Conservation (phyloP, 495 filamentous ascomycete species). For the Penicillium ochrochloron region DNA sequence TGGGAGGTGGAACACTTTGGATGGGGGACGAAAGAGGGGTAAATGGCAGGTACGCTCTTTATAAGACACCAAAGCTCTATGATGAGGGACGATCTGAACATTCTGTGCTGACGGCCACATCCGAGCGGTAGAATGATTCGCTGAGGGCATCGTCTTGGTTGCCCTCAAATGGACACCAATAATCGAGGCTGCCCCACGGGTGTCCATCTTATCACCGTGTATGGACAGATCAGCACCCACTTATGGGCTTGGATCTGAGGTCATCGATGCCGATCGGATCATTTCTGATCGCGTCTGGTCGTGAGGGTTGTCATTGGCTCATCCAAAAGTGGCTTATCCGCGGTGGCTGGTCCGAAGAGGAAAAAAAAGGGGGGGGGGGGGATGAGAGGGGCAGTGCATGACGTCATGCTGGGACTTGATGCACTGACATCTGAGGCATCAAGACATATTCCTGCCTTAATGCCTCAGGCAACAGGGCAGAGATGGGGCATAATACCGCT, state of each 20-base stretch:
- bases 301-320: not conserved
- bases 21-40: not conserved
- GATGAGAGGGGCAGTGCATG: not conserved
- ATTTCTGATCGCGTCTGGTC: not conserved
- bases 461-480: slow-evolving; percentile 11
- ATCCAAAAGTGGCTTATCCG: slow-evolving; percentile 1
- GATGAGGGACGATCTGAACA: slow-evolving; percentile 4
- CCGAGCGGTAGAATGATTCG: not conserved
- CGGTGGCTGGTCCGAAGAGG: not conserved
- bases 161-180: slow-evolving; percentile 16
- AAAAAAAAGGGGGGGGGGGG: not conserved
- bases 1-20: not conserved
- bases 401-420: slow-evolving; percentile 18
- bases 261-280: slow-evolving; percentile 26
- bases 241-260: slow-evolving; percentile 18
- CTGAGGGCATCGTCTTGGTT: slow-evolving; percentile 26
- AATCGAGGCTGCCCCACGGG: slow-evolving; percentile 16
- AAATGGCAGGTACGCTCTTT: slow-evolving; percentile 7
- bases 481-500: too few relatives aligned
- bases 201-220: slow-evolving; percentile 6
- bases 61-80: not conserved
- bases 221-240: slow-evolving; percentile 12
- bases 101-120: not conserved
- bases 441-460: not conserved
- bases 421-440: not conserved